Conservation (phyloP, 257 asterid species). For the Lycium barbarum region DNA sequence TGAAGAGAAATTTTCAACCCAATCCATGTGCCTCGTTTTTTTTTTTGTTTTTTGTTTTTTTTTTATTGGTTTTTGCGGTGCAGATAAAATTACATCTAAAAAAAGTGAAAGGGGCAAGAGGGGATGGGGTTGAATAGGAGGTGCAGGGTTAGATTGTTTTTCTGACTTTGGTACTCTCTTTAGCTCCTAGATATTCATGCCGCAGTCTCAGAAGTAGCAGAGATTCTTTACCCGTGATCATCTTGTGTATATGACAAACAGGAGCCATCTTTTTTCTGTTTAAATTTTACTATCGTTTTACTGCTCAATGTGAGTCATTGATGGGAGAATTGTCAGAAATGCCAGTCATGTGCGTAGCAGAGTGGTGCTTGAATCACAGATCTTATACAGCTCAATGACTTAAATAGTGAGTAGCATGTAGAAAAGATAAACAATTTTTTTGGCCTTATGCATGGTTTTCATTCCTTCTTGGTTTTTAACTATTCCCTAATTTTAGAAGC, state of each 20-base stretch:
- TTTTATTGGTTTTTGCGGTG: not conserved
- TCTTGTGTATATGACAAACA: conserved; percentile 27
- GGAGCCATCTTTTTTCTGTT: conserved; percentile 8
- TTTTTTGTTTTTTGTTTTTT: not conserved
- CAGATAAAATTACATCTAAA: not conserved
- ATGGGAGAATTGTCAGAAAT: conserved; percentile 27
- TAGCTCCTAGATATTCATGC: conserved; percentile 27
- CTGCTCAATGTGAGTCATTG: conserved; percentile 21
- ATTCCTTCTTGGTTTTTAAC: not conserved
- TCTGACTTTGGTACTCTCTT: conserved; percentile 28
- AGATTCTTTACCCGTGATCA: conserved; percentile 38
- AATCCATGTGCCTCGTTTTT: too few relatives aligned
- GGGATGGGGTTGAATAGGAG: not conserved
- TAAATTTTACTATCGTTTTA: not conserved
- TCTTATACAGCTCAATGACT: not conserved
- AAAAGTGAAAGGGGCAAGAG: not conserved
- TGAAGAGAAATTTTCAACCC: too few relatives aligned
- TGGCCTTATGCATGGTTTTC: not conserved
- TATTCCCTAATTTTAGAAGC: not conserved
- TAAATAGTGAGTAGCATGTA: conserved; percentile 5
- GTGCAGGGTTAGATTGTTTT: conserved; percentile 6
- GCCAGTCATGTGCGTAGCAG: conserved; percentile 2
- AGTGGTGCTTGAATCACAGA: conserved; percentile 17
- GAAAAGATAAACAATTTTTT: not conserved
- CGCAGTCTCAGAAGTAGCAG: conserved; percentile 29